Evolutionary conservation across 352 stramenopile genomes (phyloP), one percentile per base, ranked within the genome.

Genomic region (Thalassiosira hispida): DNA sequence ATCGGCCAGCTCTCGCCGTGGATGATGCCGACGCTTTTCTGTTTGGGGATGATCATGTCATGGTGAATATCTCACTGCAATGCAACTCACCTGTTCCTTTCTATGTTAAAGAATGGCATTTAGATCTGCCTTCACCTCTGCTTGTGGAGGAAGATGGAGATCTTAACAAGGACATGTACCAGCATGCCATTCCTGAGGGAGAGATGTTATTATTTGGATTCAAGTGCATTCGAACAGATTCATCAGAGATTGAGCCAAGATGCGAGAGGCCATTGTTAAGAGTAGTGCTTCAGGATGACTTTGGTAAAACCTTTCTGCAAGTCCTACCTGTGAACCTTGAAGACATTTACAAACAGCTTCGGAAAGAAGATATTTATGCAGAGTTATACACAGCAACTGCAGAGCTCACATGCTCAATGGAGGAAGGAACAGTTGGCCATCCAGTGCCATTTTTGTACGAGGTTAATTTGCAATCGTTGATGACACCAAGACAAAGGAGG

Each of bases 21-120:
- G 73, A 85, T 56, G 66, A 71, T 29, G 56, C 78, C 38, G 73
- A 88, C n/a, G 68, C 52, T 6, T 85, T 80, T 29, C 29, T 63
- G 7, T 76, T 83, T 46, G 55, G 52, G 16, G 59, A 85, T 47
- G 49, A 85, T 44, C 46, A 72, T 52, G 63, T 86, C 11, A 79
- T 91, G 57, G 52, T 91, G 11, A 88, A 77, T 60, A 68, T 87
- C 16, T 56, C 73, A 56, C 27, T 91, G 12, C 73, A 77, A 44
- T 91, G 82, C 35, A 89, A 91, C 51, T 85, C 82, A 53, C 82
- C 85, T 47, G 63, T 85, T 74, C 79, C 73, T 4, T 91, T 87
- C 67, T 83, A 38, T 11, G 44, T 91, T 16, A 84, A 88, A 25
- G 77, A 91, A 63, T 89, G 75, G 85, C 42, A 84, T 38, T 20